Base-by-base conservation (phyloP, 768 basidiomycete genomes). In the Hericium coralloides region DNA sequence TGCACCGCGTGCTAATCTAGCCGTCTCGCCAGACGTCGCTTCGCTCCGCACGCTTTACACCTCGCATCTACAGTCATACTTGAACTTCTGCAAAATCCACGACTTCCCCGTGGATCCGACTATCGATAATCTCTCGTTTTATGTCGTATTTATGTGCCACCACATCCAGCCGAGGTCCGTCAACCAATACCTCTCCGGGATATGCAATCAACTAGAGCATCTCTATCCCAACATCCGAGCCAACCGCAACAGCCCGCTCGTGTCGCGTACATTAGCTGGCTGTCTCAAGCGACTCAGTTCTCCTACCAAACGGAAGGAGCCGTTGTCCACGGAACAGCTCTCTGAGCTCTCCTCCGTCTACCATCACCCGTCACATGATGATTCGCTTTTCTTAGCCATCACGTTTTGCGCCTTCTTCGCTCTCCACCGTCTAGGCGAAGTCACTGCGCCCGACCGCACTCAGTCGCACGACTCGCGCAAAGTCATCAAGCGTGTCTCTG, bases 141-240 rank as follows among this genome's bases (percentile, higher is more conserved):
- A 59, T 58, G 61, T 64, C 3, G 68, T 69, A 1, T 76, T 62
- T 59, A 73, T 72, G 69, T 71, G 55, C 5, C 61, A 64, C 36
- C 69, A 73, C 56, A 74, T 77, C 51, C 62, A 70, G 38, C 73
- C 75, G 0, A 38, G 56, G 9, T 73, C 73, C 0, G 70, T 76
- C 15, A 52, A 53, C 38, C 53, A 66, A 0, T 76, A 76, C 61
- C 64, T 78, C 4, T 71, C 73, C 0, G 73, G 74, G 14, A 72
- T 75, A 14, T 68, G 67, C 57, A 67, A 67, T 36, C 63, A 68
- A 49, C 67, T 76, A 3, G 66, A 73, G 54, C 38, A 60, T 0
- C 57, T 60, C 26, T 76, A 64, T 60, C 73, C 75, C 2, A 12
- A 60, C 1, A 64, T 72, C 3, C 64, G 67, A 0, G 20, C 15